phyloP scores from a whole-genome alignment of 768 basidiomycete species.

The Mycena leptocephala region DNA sequence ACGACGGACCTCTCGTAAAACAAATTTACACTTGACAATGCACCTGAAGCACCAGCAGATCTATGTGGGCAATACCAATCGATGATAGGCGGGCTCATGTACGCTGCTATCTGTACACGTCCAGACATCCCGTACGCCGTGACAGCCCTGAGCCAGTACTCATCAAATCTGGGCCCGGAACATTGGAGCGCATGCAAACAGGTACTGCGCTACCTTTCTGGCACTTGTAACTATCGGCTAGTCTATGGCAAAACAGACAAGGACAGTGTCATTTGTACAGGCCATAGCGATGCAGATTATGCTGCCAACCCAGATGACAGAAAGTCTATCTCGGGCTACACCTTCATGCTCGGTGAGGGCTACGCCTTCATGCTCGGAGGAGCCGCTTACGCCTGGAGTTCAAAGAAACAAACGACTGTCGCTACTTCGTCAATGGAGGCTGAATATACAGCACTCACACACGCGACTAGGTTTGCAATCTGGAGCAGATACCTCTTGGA shows the following conservation, averaged over 20 bases:
- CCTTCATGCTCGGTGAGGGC: constrained; percentile 21
- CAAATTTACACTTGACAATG: background rate
- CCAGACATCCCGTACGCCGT: too few species aligned
- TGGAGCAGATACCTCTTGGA: too few species aligned
- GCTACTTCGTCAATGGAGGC: constrained; percentile 37
- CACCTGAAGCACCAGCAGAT: background rate
- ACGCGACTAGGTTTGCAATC: too few species aligned
- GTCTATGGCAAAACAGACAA: background rate
- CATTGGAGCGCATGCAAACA: constrained; percentile 53
- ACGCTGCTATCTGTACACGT: too few species aligned
- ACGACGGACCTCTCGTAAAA: background rate
- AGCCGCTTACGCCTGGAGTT: constrained; percentile 22
- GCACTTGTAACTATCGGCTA: constrained; percentile 36
- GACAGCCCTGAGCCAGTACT: too few species aligned
- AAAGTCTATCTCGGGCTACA: too few species aligned
- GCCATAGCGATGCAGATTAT: constrained; percentile 23
- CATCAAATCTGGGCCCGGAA: constrained; percentile 34
- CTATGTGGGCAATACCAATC: constrained; percentile 14
- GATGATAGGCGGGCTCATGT: constrained; percentile 20
- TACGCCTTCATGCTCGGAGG: constrained; percentile 25
- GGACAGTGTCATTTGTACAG: background rate
- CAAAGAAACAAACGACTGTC: constrained; percentile 42
- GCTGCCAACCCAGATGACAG: too few species aligned
- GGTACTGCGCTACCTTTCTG: constrained; percentile 49
- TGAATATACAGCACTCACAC: too few species aligned